Evolutionary conservation across 2,329 filamentous ascomycete species (phyloP), one percentile per base, ranked within the genome.

Genomic region (Aureobasidium sp.): DNA sequence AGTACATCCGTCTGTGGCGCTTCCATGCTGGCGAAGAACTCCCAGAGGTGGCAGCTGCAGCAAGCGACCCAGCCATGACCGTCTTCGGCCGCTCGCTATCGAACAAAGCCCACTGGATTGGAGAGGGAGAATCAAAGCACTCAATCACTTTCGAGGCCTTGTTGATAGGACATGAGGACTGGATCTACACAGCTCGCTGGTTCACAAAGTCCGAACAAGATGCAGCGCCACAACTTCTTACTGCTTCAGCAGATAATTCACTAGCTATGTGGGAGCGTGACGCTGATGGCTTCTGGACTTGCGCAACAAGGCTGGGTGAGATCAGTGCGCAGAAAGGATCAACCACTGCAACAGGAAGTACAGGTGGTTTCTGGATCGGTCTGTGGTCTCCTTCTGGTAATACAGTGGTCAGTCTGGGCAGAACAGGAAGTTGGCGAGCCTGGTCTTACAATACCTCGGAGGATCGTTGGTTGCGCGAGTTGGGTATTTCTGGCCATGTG

Each of bases 301-400:
- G 92, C 61, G 84, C 83, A 51, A 88, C 90, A 15, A 82, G 94
- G 64, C 83, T 99, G 43, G 94, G 94, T 48, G 94, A 97, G 74
- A 95, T 97, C 62, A 97, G 91, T 73, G 84, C 89, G 17, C 90
- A 96, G 70, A 97, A 99, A 72, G 94, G 94, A 9, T 94, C 94
- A 0, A 97, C 94, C 0, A 96, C 93, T 3, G 94, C 94, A 0
- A 99, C 94, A 0, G 94, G 94, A 51, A 97, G 92, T 73, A 91
- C 92, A 1, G 94, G 94, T 65, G 94, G 94, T 0, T 97, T 97
- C 73, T 99, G 94, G 93, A 92, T 89, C 13, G 93, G 92, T 0
- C 81, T 97, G 0, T 99, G 94, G 94, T 88, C 89, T 6, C 90
- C 91, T 3, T 81, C 87, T 66, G 90, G 90, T 9, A 78, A 79